Base-by-base conservation (phyloP, 768 basidiomycete genomes). In the Leucosporidium yakuticum region DNA sequence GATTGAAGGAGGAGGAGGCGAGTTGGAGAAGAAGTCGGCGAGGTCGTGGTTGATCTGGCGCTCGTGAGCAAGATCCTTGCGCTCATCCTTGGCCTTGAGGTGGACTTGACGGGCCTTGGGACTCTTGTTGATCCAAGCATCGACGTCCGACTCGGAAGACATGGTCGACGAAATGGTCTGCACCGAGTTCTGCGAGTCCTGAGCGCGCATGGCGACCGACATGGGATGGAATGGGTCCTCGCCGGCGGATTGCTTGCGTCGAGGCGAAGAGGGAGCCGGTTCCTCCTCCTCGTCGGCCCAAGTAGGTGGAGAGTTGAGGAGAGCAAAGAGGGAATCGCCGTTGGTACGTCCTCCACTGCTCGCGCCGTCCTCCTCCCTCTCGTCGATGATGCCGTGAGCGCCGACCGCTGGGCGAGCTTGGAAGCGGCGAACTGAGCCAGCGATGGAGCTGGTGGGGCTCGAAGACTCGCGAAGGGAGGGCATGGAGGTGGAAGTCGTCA, bases 31-130 rank as follows among this genome's bases (percentile, higher is more conserved):
- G 31, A 71, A 71, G 58, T 60, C 62, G 31, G 57, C 61, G 19
- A 71, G 62, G 49, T 71, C 70, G 56, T 53, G 51, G 54, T 71
- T 71, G 67, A 68, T 57, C 39, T 71, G 70, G 21, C 70, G 67
- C 54, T 71, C 70, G 47, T 51, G 65, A 31, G 62, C 67, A 17
- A 68, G 2, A 25, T 71, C 70, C 29, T 58, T 8, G 14, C 58
- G 36, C 61, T 71, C 70, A 48, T 71, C 64, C 51, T 71, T 71
- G 17, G 70, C 61, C 58, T 71, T 71, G 50, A 68, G 27, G 25
- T 36, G 50, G 25, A 36, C 36, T 31, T 15, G 14, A 8, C 65
- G 23, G 51, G 47, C 55, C 17, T 53, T 29, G 21, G 53, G 65
- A 39, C 48, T 55, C 36, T 36, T n/a, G 27, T 55, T 55, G n/a